phyloP scores from a whole-genome alignment of 306 rosid genomes.

The Dryas alaskensis region DNA sequence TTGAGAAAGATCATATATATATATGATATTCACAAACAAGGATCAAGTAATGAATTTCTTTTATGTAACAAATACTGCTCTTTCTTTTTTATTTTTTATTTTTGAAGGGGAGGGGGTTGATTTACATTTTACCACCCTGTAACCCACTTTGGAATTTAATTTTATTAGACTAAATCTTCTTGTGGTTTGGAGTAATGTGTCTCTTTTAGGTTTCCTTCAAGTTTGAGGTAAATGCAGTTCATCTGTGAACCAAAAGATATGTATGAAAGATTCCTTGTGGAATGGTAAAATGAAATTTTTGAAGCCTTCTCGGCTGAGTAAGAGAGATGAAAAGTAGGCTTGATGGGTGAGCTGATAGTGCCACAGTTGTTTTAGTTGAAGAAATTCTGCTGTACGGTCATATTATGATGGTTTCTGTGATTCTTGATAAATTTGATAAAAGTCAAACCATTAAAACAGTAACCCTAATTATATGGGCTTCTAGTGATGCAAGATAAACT shows the following conservation, averaged over 20 bases:
- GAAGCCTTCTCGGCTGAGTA: not conserved
- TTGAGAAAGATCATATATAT: no score
- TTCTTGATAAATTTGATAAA: not conserved
- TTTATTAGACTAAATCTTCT: not conserved
- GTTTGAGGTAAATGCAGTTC: constrained; percentile 2
- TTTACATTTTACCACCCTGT: no score
- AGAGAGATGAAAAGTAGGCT: not conserved
- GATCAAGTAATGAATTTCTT: no score
- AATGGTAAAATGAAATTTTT: not conserved
- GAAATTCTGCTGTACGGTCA: not conserved
- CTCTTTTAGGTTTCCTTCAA: not conserved
- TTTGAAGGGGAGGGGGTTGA: no score
- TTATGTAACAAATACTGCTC: no score
- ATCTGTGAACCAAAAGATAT: not conserved
- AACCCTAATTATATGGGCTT: not conserved
- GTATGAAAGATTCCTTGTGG: not conserved
- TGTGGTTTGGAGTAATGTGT: not conserved
- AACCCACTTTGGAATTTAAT: no score
- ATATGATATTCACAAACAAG: no score
- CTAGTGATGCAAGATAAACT: not conserved
- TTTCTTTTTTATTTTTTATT: no score
- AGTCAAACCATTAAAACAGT: not conserved
- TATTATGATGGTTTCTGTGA: not conserved
- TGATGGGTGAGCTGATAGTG: not conserved
- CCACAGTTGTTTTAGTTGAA: not conserved